Conservation (phyloP, 306 rosid genomes). For the Vigna radiata region DNA sequence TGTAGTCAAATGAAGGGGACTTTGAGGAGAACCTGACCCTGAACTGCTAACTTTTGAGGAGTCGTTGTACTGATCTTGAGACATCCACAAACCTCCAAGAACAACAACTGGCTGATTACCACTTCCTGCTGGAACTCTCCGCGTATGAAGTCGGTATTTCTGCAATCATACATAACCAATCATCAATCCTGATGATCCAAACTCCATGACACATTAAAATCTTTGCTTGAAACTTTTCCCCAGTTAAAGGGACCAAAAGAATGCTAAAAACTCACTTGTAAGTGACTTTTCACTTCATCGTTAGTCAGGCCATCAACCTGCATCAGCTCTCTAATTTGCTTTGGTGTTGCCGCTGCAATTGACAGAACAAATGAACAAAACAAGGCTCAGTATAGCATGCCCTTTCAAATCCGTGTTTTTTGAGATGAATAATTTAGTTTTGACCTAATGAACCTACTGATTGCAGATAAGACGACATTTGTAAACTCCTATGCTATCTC, state of each 20-base stretch:
- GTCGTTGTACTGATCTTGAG: slow-evolving; percentile 74
- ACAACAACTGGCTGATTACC: slow-evolving; percentile 63
- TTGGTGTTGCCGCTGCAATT: slow-evolving; percentile 90
- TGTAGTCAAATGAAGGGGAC: slow-evolving; percentile 80
- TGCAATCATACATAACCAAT: slow-evolving; percentile 49
- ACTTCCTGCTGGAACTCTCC: slow-evolving; percentile 68
- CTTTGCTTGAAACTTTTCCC: background rate
- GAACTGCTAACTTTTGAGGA: slow-evolving; percentile 82
- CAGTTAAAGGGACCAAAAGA: background rate
- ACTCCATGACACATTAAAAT: slow-evolving; percentile 31
- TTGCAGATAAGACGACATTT: slow-evolving; percentile 29
- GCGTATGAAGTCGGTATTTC: slow-evolving; percentile 96
- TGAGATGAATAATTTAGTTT: slow-evolving; percentile 17
- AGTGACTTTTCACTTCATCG: slow-evolving; percentile 98
- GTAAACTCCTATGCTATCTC: slow-evolving; percentile 26
- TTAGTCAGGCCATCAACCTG: slow-evolving; percentile 98
- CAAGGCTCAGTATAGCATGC: slow-evolving; percentile 3
- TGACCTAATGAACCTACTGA: slow-evolving; percentile 29
- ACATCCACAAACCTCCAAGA: slow-evolving; percentile 81
- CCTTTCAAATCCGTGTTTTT: slow-evolving; percentile 24
- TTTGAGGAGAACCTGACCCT: slow-evolving; percentile 89
- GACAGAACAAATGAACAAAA: slow-evolving; percentile 40
- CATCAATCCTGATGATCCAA: slow-evolving; percentile 27
- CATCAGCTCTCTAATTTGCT: slow-evolving; percentile 98
- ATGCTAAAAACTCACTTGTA: slow-evolving; percentile 71